Evolutionary conservation across 306 rosid genomes (phyloP).

Genomic region (Ormosia semicastrata): DNA sequence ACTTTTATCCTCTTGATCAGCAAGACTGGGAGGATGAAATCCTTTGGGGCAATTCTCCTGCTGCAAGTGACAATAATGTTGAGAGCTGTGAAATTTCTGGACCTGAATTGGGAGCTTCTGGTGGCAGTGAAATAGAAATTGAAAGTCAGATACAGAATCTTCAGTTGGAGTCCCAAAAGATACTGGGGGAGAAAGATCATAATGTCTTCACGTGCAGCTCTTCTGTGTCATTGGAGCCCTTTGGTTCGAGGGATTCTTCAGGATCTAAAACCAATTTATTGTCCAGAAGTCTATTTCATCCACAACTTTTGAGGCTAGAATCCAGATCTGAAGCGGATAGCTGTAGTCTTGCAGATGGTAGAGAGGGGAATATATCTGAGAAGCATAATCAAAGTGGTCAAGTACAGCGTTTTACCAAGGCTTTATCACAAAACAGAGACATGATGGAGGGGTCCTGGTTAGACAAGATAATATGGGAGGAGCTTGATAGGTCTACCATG

Average conservation of each 20-base stretch:
- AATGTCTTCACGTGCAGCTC: slow-evolving; percentile 29
- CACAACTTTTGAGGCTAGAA: slow-evolving; percentile 83
- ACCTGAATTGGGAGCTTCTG: slow-evolving; percentile 54
- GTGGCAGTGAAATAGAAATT: slow-evolving; percentile 50
- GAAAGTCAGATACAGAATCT: slow-evolving; percentile 42
- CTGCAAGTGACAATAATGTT: slow-evolving; percentile 39
- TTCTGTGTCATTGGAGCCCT: slow-evolving; percentile 60
- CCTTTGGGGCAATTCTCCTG: slow-evolving; percentile 85
- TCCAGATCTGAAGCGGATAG: slow-evolving; percentile 47
- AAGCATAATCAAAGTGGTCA: slow-evolving; percentile 52
- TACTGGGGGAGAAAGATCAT: slow-evolving; percentile 41
- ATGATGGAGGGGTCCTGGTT: slow-evolving; percentile 84
- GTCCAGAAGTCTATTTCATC: slow-evolving; percentile 61
- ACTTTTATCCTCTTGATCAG: slow-evolving; percentile 83
- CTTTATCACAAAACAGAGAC: slow-evolving; percentile 65
- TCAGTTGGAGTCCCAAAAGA: slow-evolving; percentile 32
- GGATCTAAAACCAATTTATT: slow-evolving; percentile 36
- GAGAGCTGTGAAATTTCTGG: slow-evolving; percentile 68
- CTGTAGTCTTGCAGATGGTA: slow-evolving; percentile 43
- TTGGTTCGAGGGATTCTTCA: slow-evolving; percentile 51
- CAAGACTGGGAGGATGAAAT: slow-evolving; percentile 89
- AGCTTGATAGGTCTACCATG: slow-evolving; percentile 46
- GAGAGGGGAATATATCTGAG: slow-evolving; percentile 38
- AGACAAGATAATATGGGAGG: slow-evolving; percentile 86
- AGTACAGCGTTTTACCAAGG: slow-evolving; percentile 52